Percentiles rank a stretch among this genome's conserved stretches.
phyloP scores from a whole-genome alignment of 192 early-diverging fungal genomes.

The Lobosporangium transversale region DNA sequence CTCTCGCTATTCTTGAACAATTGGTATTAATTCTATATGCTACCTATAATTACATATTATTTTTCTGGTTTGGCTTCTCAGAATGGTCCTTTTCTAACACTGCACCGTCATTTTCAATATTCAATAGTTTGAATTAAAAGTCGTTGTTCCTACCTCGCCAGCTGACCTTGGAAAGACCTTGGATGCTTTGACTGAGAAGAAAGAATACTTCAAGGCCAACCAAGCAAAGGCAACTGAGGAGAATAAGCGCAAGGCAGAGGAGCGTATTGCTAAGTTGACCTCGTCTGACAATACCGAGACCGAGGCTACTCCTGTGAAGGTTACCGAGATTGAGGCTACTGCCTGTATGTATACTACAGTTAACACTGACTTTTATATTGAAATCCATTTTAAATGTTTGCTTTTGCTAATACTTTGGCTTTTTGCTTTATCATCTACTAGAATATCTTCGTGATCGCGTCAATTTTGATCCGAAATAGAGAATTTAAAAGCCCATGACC shows the following conservation, averaged over 20 bases:
- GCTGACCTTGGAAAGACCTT: conserved; percentile 77
- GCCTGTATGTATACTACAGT: conserved; percentile 27
- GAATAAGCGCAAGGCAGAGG: conserved; percentile 91
- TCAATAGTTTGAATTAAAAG: conserved; percentile 65
- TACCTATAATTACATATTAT: background rate
- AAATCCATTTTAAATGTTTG: no score
- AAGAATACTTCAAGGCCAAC: conserved; percentile 77
- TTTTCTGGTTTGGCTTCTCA: background rate
- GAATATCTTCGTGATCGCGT: no score
- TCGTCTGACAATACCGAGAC: conserved; percentile 26
- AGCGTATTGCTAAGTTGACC: conserved; percentile 72
- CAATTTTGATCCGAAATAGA: conserved; percentile 32
- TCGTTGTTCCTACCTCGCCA: conserved; percentile 79
- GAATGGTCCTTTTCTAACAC: no score
- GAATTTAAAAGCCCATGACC: conserved; percentile 13
- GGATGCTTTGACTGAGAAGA: conserved; percentile 75
- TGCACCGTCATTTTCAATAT: background rate
- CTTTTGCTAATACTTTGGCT: no score
- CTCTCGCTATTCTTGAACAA: conserved; percentile 81
- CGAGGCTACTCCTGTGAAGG: conserved; percentile 28
- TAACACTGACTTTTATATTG: no score
- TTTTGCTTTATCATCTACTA: no score
- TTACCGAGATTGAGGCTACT: conserved; percentile 26
- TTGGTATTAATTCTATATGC: conserved; percentile 59
- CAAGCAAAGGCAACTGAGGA: conserved; percentile 81